Evolutionary conservation across 1,284 basidiomycete species (phyloP).

Genomic region (Lentinula novae-zelandiae): DNA sequence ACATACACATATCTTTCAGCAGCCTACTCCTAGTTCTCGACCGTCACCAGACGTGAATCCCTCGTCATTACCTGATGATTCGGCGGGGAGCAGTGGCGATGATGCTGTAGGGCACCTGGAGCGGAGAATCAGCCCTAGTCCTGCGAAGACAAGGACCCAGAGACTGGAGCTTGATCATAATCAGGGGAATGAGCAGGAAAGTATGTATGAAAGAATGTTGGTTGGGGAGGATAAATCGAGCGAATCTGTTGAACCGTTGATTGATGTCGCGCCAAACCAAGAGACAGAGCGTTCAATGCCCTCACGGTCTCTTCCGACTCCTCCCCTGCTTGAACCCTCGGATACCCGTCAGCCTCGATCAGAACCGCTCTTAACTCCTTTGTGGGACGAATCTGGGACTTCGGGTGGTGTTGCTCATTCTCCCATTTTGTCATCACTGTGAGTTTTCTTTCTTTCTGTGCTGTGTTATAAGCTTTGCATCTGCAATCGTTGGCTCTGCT

Average conservation of each 20-base stretch:
- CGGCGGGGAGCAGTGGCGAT: slow-evolving; percentile 8
- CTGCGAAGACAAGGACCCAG: not conserved
- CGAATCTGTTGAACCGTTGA: not conserved
- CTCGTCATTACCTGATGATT: slow-evolving; percentile 10
- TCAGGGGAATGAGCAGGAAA: not conserved
- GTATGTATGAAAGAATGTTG: not conserved
- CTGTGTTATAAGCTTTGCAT: not conserved
- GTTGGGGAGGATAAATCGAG: not conserved
- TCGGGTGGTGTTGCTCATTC: not conserved
- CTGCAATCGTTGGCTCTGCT: not conserved
- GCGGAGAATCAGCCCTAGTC: not conserved
- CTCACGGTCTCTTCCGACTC: slow-evolving; percentile 11
- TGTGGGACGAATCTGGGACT: not conserved
- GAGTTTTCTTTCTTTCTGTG: not conserved
- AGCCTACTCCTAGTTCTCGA: slow-evolving; percentile 12
- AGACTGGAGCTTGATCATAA: not conserved
- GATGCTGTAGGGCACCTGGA: not conserved
- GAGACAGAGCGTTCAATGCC: not conserved
- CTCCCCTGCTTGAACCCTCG: slow-evolving; percentile 1
- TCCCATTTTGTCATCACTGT: slow-evolving; percentile 7
- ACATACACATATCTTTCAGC: slow-evolving; percentile 12
- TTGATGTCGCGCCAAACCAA: slow-evolving; percentile 1
- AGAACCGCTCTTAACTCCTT: slow-evolving; percentile 2
- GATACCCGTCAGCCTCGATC: not conserved
- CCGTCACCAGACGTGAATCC: slow-evolving; percentile 12